Percentiles rank a stretch among this genome's conserved stretches.
phyloP scores from a whole-genome alignment of 2,329 filamentous ascomycete genomes.

The Cytospora leucostoma region DNA sequence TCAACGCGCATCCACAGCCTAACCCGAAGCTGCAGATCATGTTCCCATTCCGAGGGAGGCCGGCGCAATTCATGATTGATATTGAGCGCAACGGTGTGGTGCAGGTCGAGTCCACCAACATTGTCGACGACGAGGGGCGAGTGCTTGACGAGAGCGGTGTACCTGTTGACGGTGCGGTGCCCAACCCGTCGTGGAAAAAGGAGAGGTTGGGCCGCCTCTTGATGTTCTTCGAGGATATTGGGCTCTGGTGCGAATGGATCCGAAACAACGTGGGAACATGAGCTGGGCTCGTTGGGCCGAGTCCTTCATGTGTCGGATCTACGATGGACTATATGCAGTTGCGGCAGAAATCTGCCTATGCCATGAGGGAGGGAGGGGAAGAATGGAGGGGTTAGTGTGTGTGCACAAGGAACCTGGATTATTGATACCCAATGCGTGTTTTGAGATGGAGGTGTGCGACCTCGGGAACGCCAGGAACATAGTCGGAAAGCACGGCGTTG shows the following conservation, averaged over 20 bases:
- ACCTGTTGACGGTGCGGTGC: conserved; percentile 32
- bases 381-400: background rate
- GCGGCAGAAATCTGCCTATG: background rate
- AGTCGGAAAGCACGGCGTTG: background rate
- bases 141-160: conserved; percentile 34
- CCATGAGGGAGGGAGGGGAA: background rate
- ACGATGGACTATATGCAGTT: no score
- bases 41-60: conserved; percentile 53
- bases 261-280: conserved; percentile 36
- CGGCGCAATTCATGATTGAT: conserved; percentile 58
- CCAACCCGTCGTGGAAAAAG: conserved; percentile 31
- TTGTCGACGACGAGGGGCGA: conserved; percentile 38
- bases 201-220: conserved; percentile 49
- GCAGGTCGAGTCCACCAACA: conserved; percentile 59
- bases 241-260: conserved; percentile 57
- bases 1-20: conserved; percentile 48
- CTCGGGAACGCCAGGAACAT: background rate
- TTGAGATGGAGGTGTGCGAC: background rate
- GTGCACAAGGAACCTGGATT: background rate
- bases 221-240: conserved; percentile 54
- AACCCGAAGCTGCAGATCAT: conserved; percentile 53
- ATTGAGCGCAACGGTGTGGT: conserved; percentile 62
- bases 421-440: background rate
- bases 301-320: background rate
- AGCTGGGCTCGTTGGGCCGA: background rate